Conservation (phyloP, 2,329 filamentous ascomycete species). For the Cryoendolithus antarcticus region DNA sequence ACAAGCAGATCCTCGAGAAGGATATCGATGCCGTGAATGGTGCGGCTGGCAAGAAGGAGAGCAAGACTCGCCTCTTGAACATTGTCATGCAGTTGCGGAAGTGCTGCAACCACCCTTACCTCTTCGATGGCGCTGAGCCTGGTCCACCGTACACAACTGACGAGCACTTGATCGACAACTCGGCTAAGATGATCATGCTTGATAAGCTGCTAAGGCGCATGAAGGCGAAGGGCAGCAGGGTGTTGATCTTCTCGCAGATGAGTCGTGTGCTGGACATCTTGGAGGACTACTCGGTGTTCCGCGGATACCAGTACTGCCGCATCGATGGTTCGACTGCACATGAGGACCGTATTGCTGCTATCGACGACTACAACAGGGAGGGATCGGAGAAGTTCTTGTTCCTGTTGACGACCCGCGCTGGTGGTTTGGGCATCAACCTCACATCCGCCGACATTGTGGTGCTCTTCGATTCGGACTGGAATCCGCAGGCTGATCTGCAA, state of each 20-base stretch:
- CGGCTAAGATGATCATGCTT: conserved; percentile 94
- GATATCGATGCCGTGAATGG: conserved; percentile 98
- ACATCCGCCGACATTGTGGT: conserved; percentile 92
- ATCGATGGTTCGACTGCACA: conserved; percentile 96
- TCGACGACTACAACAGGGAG: conserved; percentile 96
- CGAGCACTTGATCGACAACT: conserved; percentile 84
- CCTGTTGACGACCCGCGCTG: conserved; percentile 84
- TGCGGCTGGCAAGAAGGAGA: conserved; percentile 89
- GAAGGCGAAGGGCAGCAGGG: conserved; percentile 74
- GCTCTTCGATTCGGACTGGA: conserved; percentile 97
- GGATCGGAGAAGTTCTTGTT: conserved; percentile 95
- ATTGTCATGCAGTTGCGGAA: conserved; percentile 99
- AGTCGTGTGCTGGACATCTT: conserved; percentile 92
- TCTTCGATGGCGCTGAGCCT: conserved; percentile 94
- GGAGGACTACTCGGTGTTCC: conserved; percentile 96
- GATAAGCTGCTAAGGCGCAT: conserved; percentile 82
- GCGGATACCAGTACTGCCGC: conserved; percentile 88
- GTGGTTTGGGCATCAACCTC: conserved; percentile 92
- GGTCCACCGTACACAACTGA: conserved; percentile 97
- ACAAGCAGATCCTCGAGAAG: conserved; percentile 96
- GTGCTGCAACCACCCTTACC: conserved; percentile 96
- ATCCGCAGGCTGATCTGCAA: conserved; percentile 93
- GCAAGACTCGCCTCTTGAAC: conserved; percentile 90
- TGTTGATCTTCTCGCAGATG: conserved; percentile 99
- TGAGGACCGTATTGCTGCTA: conserved; percentile 92